These are phyloP conservation scores for Thelonectria blattea DNA, from an alignment of 2,329 filamentous ascomycete genomes.

Conservation along the genomic window DNA sequence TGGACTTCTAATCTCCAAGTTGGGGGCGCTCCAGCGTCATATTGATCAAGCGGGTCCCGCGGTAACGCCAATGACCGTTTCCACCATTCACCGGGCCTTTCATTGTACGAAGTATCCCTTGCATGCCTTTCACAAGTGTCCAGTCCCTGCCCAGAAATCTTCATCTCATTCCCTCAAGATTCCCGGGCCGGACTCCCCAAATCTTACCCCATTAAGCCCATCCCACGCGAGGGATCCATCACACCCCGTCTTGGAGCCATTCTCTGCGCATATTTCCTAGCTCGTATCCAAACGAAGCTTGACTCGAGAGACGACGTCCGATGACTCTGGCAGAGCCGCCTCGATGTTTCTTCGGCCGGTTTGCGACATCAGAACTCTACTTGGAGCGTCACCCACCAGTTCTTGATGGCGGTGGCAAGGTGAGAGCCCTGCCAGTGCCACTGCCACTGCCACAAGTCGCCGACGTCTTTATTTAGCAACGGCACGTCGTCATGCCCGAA, in stretches of 20 bases:
- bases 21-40: constrained; percentile 30
- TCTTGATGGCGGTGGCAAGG: constrained; percentile 8
- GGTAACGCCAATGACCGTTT: constrained; percentile 24
- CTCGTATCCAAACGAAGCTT: background rate
- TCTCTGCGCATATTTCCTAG: background rate
- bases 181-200: constrained; percentile 27
- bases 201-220: constrained; percentile 22
- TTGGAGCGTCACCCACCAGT: background rate
- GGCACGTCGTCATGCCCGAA: constrained; percentile 12
- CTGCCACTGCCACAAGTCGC: background rate
- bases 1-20: constrained; percentile 33
- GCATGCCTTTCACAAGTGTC: constrained; percentile 21
- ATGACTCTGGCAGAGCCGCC: background rate
- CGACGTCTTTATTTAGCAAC: constrained; percentile 21
- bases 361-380: background rate
- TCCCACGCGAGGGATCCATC: constrained; percentile 13
- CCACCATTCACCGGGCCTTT: constrained; percentile 28
- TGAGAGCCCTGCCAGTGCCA: background rate
- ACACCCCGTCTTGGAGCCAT: constrained; percentile 6
- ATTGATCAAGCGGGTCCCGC: constrained; percentile 34
- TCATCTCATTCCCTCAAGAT: constrained; percentile 30
- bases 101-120: constrained; percentile 22
- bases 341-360: constrained; percentile 2
- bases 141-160: constrained; percentile 21
- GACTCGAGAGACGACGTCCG: background rate